Percentiles rank a stretch among this genome's conserved stretches.
Evolutionary conservation across 805 yeast species (phyloP).

Genomic region (Tetrapisispora nanseiensis): DNA sequence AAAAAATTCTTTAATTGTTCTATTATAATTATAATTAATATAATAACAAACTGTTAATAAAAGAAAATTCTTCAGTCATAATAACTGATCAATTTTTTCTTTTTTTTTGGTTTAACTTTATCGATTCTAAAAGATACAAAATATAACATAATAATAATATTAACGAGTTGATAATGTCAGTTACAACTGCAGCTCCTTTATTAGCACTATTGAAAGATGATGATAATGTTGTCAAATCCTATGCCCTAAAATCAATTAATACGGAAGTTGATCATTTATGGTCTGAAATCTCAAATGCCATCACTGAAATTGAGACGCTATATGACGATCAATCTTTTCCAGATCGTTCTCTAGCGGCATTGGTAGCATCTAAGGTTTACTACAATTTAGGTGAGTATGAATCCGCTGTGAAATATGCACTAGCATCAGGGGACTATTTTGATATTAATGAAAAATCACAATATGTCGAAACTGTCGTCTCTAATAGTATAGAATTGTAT

Average conservation of each 20-base stretch:
- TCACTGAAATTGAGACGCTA: slow-evolving; percentile 80
- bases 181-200: slow-evolving; percentile 83
- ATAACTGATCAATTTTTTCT: too few species aligned
- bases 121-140: background rate
- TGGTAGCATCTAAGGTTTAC: slow-evolving; percentile 80
- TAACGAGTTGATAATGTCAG: slow-evolving; percentile 27
- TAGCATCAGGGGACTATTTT: slow-evolving; percentile 74
- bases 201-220: slow-evolving; percentile 81
- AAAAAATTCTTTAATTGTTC: too few species aligned
- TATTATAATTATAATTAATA: too few species aligned
- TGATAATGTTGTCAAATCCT: slow-evolving; percentile 65
- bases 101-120: too few species aligned
- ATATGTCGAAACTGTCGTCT: slow-evolving; percentile 85
- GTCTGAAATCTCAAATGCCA: slow-evolving; percentile 93
- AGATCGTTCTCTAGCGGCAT: slow-evolving; percentile 75
- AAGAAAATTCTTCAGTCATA: too few species aligned
- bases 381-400: slow-evolving; percentile 92
- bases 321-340: slow-evolving; percentile 77
- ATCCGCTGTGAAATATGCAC: slow-evolving; percentile 78
- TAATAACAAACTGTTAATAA: too few species aligned
- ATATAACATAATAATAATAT: background rate
- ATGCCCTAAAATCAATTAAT: slow-evolving; percentile 77
- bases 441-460: slow-evolving; percentile 65
- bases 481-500: slow-evolving; percentile 83
- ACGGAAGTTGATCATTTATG: slow-evolving; percentile 81